These are phyloP conservation scores for Candida dajiaensis DNA, from an alignment of 805 yeast species.

Conservation along the genomic window DNA sequence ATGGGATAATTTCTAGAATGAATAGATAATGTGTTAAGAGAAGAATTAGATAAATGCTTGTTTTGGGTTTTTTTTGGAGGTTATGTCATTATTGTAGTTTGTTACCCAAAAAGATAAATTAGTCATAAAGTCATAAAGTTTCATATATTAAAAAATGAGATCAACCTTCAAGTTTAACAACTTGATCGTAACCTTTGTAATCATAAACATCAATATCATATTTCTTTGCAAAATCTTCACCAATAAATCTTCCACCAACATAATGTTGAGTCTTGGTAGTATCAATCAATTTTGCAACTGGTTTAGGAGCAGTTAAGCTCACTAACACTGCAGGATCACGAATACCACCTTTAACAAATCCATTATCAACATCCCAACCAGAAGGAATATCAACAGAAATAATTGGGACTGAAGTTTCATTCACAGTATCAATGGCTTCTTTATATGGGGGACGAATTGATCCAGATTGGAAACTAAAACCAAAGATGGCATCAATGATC, in stretches of 20 bases:
- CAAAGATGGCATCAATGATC: conserved; percentile 81
- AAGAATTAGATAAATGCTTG: background rate
- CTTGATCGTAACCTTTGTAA: conserved; percentile 54
- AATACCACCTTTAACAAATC: conserved; percentile 47
- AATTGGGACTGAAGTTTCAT: conserved; percentile 43
- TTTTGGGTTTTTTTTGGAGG: no score
- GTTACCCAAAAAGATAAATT: no score
- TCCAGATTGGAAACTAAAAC: conserved; percentile 81
- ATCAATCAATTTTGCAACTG: conserved; percentile 56
- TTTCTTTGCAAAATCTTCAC: conserved; percentile 56
- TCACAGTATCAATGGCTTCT: conserved; percentile 36
- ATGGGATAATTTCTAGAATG: conserved; percentile 58
- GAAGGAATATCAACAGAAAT: conserved; percentile 89
- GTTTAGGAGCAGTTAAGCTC: conserved; percentile 91
- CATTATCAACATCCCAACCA: conserved; percentile 94
- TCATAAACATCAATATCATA: conserved; percentile 65
- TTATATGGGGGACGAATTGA: conserved; percentile 80
- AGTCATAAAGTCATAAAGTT: no score
- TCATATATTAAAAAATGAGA: no score
- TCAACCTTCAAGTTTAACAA: conserved; percentile 13
- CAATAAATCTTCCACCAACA: conserved; percentile 87
- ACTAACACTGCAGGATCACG: conserved; percentile 64
- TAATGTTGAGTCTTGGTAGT: conserved; percentile 49
- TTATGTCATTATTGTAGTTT: background rate
- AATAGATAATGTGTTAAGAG: background rate